These are phyloP conservation scores for Colletotrichum somersetense DNA, from an alignment of 2,329 filamentous ascomycete genomes.

Conservation along the genomic window DNA sequence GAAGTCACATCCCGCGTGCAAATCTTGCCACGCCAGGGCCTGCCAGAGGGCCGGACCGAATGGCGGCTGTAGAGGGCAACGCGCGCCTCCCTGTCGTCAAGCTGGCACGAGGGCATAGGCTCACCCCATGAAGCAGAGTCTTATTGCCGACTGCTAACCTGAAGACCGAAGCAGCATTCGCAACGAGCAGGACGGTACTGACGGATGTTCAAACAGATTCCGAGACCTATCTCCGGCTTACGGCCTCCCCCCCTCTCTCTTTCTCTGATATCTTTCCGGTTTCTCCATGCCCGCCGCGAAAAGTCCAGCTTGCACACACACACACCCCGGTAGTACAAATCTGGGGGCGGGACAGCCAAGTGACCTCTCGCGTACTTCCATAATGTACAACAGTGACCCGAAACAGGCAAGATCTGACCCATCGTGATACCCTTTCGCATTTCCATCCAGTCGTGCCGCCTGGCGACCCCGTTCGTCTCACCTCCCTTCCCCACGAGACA, in stretches of 20 bases:
- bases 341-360: slow-evolving; percentile 18
- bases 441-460: slow-evolving; percentile 3
- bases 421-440: slow-evolving; percentile 21
- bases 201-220: not conserved
- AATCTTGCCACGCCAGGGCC: not conserved
- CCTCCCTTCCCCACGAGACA: slow-evolving; percentile 21
- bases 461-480: slow-evolving; percentile 11
- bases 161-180: not conserved
- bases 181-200: not conserved
- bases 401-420: slow-evolving; percentile 33
- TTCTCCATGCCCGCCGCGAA: slow-evolving; percentile 6
- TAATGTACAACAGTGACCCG: slow-evolving; percentile 10
- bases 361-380: slow-evolving; percentile 29
- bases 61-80: slow-evolving; percentile 13
- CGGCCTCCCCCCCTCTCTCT: slow-evolving; percentile 6
- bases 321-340: slow-evolving; percentile 9
- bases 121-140: not conserved
- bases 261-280: slow-evolving; percentile 11
- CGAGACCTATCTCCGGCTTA: slow-evolving; percentile 22
- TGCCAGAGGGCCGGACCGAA: slow-evolving; percentile 22
- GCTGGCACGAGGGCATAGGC: not conserved
- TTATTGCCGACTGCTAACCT: not conserved
- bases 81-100: not conserved
- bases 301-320: not conserved
- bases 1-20: slow-evolving; percentile 25